phyloP scores from a whole-genome alignment of 371 early-diverging fungal species.

The Antonospora locustae region DNA sequence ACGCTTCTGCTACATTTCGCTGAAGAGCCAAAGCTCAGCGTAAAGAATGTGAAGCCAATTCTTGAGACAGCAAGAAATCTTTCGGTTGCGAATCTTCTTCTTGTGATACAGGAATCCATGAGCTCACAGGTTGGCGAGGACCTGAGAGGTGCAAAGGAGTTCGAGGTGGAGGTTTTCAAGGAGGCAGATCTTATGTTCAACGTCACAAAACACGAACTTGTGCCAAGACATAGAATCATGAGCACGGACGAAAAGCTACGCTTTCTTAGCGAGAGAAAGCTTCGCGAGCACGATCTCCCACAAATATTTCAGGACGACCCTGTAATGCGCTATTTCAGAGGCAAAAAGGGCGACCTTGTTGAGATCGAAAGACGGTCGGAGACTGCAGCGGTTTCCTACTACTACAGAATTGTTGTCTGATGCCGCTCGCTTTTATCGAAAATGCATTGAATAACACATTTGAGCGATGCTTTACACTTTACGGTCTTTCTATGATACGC shows the following conservation, averaged over 20 bases:
- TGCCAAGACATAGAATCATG: slow-evolving; percentile 81
- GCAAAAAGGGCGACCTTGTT: slow-evolving; percentile 82
- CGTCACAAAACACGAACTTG: slow-evolving; percentile 83
- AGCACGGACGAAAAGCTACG: slow-evolving; percentile 71
- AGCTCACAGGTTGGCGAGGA: slow-evolving; percentile 29
- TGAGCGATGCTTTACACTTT: too few relatives aligned
- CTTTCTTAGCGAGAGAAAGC: slow-evolving; percentile 69
- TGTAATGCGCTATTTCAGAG: slow-evolving; percentile 84
- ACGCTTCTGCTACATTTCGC: slow-evolving; percentile 48
- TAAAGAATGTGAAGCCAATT: slow-evolving; percentile 43
- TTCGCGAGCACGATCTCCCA: slow-evolving; percentile 83
- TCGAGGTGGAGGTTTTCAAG: slow-evolving; percentile 74
- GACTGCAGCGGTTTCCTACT: slow-evolving; percentile 84
- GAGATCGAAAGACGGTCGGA: slow-evolving; percentile 82
- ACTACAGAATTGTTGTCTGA: slow-evolving; percentile 61
- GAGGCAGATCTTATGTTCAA: slow-evolving; percentile 87
- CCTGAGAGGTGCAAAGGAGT: slow-evolving; percentile 55
- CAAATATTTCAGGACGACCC: slow-evolving; percentile 77
- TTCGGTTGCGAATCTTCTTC: slow-evolving; percentile 42
- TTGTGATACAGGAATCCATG: slow-evolving; percentile 41
- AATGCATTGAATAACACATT: too few relatives aligned
- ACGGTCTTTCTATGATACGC: too few relatives aligned
- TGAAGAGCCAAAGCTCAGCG: slow-evolving; percentile 45
- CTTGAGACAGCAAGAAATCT: slow-evolving; percentile 35
- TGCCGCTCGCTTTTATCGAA: too few relatives aligned